These are phyloP conservation scores for Dendrobium huoshanense DNA, from an alignment of 106 monocot genomes.

Conservation along the genomic window DNA sequence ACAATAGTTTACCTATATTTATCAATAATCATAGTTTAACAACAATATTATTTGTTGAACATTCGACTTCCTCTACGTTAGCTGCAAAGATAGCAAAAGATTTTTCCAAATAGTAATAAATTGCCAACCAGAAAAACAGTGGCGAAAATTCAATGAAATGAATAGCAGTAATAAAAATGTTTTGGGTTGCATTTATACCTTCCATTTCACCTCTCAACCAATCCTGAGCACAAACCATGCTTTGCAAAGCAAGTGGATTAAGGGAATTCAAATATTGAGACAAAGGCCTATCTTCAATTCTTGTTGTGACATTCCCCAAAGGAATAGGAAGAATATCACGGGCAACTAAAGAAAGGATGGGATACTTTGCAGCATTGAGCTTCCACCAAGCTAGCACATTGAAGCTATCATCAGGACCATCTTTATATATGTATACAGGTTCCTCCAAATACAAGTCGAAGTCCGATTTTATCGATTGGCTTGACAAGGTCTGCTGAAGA, in stretches of 20 bases:
- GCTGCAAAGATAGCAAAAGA: constrained; percentile 7
- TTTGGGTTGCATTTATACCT: constrained; percentile 24
- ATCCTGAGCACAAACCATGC: constrained; percentile 59
- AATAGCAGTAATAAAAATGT: not conserved
- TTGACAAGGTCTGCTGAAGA: constrained; percentile 53
- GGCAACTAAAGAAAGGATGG: constrained; percentile 56
- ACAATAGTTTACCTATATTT: not conserved
- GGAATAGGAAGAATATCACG: constrained; percentile 56
- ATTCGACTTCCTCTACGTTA: constrained; percentile 10
- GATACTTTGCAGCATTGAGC: constrained; percentile 60
- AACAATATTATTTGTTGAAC: not conserved
- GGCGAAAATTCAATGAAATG: not conserved
- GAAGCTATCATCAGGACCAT: constrained; percentile 42
- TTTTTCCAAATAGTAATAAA: not conserved
- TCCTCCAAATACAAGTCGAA: constrained; percentile 76
- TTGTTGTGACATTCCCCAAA: constrained; percentile 27
- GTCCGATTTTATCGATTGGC: constrained; percentile 58
- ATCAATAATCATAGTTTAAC: not conserved
- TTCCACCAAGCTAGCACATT: constrained; percentile 76
- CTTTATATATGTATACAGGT: constrained; percentile 48
- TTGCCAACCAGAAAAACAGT: not conserved
- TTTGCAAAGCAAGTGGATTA: constrained; percentile 35
- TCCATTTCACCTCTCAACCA: constrained; percentile 62
- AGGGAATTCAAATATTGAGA: constrained; percentile 48
- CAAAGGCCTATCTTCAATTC: constrained; percentile 34